Base-by-base conservation (phyloP, 2,329 filamentous ascomycete species). In the Xylariaceae sp. region DNA sequence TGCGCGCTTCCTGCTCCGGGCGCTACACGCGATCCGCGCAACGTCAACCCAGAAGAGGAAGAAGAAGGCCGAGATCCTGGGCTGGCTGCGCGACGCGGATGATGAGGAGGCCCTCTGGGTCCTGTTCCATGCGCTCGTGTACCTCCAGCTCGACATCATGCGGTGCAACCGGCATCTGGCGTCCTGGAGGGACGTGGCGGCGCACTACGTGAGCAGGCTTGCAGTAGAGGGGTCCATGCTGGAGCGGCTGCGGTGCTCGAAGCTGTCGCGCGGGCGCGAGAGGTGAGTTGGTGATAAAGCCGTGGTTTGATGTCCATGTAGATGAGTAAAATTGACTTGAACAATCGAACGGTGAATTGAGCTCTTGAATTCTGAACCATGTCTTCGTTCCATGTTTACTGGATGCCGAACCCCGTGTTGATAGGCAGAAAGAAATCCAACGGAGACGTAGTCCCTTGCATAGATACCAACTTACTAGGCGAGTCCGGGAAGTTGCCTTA, bases 41-140 rank as follows among this genome's bases (percentile, higher is more conserved):
- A 29, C 26, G 9, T 9, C 9, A 9, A 9, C 9, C 8, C 30
- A n/a, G 6, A 4, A 7, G 30, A n/a, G 13, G 6, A n/a, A 32
- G 13, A n/a, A 35, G 2, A 11, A 19, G 2, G 19, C 8, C 6
- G 28, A 49, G 4, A 31, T 56, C 29, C 33, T 52, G 1, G 38
- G 39, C 29, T 60, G 55, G 57, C 29, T 59, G 3, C 28, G 38
- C 6, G 42, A 49, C 0, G 45, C 45, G 0, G 34, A 35, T 3
- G 22, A 42, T 2, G 50, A 53, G 3, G 42, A 56, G 15, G 49
- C 43, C 0, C 43, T 29, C 13, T 58, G 52, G 52, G 43, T 59
- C n/a, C 39, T 58, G 1, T 51, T 52, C 22, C 50, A 54, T 15
- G 46, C 50, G 1, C 44, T 60, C 2, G 44, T 58, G 49, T 59